Base-by-base conservation (phyloP, 1,284 basidiomycete species). In the Leccinum griseonigrum region DNA sequence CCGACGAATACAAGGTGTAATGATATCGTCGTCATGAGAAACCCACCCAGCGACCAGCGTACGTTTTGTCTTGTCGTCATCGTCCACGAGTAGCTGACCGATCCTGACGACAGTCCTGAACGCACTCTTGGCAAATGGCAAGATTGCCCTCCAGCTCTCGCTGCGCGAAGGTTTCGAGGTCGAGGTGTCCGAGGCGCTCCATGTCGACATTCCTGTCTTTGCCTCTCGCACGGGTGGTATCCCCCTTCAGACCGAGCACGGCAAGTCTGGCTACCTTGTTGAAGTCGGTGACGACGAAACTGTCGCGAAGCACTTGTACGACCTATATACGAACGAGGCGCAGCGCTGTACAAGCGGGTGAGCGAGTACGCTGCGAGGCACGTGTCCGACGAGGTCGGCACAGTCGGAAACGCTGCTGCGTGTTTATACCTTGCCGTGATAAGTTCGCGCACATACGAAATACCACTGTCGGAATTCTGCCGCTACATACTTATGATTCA, bases 121-220 rank as follows among this genome's bases (percentile, higher is more conserved):
- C 69, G 85, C 86, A 10, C 79, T 92, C 63, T 85, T 93, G 86
- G 83, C 86, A 50, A 92, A 91, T 71, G 80, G 87, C 54, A 84
- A 86, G 73, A 85, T 92, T 66, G 90, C 88, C 4, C 80, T 91
- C 55, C 91, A 92, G 74, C 84, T 92, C 58, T 91, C 88, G 58
- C 86, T 85, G 59, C 91, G 92, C 63, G 93, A 95, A 78, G 93
- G 93, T 51, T 95, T 95, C 77, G 94, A 95, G 71, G 91, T 95
- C 75, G 95, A 95, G 75, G 93, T 95, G 60, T 94, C 92, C 51
- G 94, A 95, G 77, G 92, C 91, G 18, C 81, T 95, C 58, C 91
- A 95, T 75, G 85, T 91, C 34, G 90, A 90, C 66, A 90, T 90
- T 64, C 92, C 93, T 31, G 83, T 94, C 66, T 83, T 95, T 69